phyloP scores from a whole-genome alignment of 2,329 filamentous ascomycete genomes.

The Stachybotrys elegans region DNA sequence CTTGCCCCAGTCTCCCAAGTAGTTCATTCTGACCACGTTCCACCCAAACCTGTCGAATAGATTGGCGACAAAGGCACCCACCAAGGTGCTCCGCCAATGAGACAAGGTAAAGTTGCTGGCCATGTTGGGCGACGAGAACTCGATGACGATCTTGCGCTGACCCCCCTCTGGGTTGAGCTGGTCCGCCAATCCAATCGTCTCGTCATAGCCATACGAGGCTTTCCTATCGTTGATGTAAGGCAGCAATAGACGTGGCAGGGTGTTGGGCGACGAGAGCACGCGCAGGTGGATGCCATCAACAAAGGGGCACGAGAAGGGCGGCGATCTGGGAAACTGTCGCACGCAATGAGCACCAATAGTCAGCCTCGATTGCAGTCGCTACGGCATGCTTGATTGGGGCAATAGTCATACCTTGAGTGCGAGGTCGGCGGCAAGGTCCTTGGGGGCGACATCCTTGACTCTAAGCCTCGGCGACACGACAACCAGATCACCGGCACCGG shows the following conservation, averaged over 20 bases:
- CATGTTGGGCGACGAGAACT: constrained; percentile 72
- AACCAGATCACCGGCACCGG: no score
- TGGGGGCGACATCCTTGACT: no score
- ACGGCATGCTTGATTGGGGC: no score
- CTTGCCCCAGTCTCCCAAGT: constrained; percentile 71
- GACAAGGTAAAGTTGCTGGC: constrained; percentile 67
- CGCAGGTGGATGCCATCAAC: constrained; percentile 18
- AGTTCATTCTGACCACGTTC: constrained; percentile 66
- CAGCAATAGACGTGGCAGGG: constrained; percentile 12
- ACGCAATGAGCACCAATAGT: no score
- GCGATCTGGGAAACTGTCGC: constrained; percentile 16
- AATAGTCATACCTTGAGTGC: no score
- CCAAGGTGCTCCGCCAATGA: constrained; percentile 66
- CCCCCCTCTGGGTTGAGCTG: constrained; percentile 3
- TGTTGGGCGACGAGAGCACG: constrained; percentile 15
- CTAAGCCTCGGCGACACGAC: no score
- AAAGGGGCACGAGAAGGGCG: constrained; percentile 16
- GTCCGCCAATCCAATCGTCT: constrained; percentile 11
- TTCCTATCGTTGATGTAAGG: constrained; percentile 17
- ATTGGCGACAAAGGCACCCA: constrained; percentile 64
- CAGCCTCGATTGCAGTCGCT: no score
- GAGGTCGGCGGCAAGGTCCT: no score
- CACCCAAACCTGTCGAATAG: constrained; percentile 61
- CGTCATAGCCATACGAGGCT: constrained; percentile 15
- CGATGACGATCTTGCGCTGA: constrained; percentile 49